These are phyloP conservation scores for Nicotiana rustica DNA, from an alignment of 305 asterid genomes.

Conservation along the genomic window DNA sequence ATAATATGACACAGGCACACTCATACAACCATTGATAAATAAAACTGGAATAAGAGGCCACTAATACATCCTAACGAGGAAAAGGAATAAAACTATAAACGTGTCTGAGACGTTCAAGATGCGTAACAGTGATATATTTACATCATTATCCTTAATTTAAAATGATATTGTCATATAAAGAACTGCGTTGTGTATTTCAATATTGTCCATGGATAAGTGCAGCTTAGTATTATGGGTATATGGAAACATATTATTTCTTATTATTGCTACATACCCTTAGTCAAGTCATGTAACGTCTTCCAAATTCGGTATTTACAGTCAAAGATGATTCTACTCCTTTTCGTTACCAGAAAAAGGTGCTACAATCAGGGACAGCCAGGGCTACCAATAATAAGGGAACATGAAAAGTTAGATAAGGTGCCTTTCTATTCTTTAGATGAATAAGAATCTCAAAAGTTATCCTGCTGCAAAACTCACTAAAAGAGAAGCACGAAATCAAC, in stretches of 20 bases:
- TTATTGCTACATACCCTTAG: too few relatives aligned
- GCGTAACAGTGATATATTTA: neutral
- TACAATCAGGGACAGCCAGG: conserved; percentile 7
- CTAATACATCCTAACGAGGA: neutral
- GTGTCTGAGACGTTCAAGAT: neutral
- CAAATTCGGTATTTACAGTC: neutral
- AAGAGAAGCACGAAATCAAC: neutral
- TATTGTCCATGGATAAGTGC: neutral
- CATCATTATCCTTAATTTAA: neutral
- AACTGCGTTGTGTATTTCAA: neutral
- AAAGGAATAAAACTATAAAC: conserved; percentile 21
- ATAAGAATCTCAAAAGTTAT: conserved; percentile 14
- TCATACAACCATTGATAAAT: neutral
- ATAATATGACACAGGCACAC: neutral
- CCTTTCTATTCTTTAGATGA: neutral
- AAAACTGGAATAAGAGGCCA: neutral
- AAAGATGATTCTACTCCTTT: neutral
- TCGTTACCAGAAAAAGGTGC: neutral
- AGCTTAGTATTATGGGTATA: neutral
- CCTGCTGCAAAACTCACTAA: conserved; percentile 5
- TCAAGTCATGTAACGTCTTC: conserved; percentile 7
- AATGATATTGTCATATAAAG: neutral
- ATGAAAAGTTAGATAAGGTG: neutral
- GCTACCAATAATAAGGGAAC: neutral
- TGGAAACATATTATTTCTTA: conserved; percentile 9